These are phyloP conservation scores for Leucosporidium creatinivorum DNA, from an alignment of 768 basidiomycete genomes.

Conservation along the genomic window DNA sequence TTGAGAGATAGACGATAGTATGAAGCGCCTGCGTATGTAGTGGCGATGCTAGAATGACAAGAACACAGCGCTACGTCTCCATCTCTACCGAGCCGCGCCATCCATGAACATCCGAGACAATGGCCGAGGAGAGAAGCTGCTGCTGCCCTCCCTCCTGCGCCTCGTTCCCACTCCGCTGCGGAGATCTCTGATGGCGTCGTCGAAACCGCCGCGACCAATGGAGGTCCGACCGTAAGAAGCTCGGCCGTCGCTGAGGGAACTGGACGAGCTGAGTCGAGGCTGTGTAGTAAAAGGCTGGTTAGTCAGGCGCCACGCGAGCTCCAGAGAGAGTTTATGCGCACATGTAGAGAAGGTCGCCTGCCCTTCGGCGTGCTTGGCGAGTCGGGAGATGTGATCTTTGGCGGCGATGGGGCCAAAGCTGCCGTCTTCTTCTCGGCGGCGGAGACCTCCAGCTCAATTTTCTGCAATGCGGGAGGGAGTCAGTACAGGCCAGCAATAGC, in stretches of 20 bases:
- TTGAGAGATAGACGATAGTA: neutral
- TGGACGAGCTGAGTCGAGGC: neutral
- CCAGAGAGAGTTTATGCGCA: no score
- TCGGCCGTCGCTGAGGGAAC: constrained; percentile 1
- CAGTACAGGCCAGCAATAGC: neutral
- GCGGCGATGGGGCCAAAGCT: neutral
- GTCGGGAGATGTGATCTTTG: constrained; percentile 59
- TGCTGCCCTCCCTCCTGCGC: constrained; percentile 45
- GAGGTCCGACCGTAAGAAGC: constrained; percentile 47
- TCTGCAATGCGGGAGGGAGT: neutral
- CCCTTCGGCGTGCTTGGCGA: neutral
- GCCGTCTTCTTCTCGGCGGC: constrained; percentile 4
- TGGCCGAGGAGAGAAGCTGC: constrained; percentile 48
- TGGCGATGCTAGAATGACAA: neutral
- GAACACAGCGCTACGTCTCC: neutral
- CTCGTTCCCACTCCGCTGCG: constrained; percentile 49
- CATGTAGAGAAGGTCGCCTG: neutral
- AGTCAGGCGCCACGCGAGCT: no score
- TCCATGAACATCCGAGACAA: constrained; percentile 76
- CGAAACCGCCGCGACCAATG: constrained; percentile 68
- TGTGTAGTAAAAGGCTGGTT: neutral
- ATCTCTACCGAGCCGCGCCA: constrained; percentile 41
- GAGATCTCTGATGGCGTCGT: constrained; percentile 76
- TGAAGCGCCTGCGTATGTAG: no score
- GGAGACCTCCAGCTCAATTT: constrained; percentile 25